Evolutionary conservation across 208 protist genomes (phyloP).

Genomic region (Wallacemonas sp.): DNA sequence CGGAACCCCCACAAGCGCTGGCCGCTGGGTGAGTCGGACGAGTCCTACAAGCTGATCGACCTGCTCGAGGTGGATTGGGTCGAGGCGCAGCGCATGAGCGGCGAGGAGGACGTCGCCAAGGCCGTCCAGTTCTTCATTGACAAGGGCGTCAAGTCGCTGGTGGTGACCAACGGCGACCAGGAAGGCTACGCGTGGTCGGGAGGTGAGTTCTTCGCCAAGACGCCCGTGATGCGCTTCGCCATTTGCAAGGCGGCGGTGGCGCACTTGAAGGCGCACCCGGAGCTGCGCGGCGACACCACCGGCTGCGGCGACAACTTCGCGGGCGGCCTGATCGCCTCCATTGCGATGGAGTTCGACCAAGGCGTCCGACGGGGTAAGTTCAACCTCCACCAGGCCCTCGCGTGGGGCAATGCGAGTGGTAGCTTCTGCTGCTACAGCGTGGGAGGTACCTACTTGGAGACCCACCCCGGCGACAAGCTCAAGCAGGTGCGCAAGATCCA

Average conservation of each 20-base stretch:
- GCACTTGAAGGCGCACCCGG: slow-evolving; percentile 21
- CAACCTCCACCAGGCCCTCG: slow-evolving; percentile 19
- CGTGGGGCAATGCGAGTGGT: slow-evolving; percentile 27
- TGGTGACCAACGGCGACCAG: slow-evolving; percentile 29
- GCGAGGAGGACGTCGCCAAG: slow-evolving; percentile 19
- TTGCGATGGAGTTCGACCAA: slow-evolving; percentile 19
- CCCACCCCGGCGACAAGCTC: slow-evolving; percentile 27
- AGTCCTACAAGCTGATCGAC: slow-evolving; percentile 41
- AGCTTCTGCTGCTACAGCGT: slow-evolving; percentile 37
- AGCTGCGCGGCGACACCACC: slow-evolving; percentile 26
- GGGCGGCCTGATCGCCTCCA: slow-evolving; percentile 21
- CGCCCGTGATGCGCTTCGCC: slow-evolving; percentile 19
- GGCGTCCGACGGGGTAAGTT: slow-evolving; percentile 16
- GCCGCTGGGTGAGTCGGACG: slow-evolving; percentile 32
- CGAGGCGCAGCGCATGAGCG: slow-evolving; percentile 28
- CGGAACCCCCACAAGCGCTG: slow-evolving; percentile 22
- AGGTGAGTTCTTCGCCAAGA: slow-evolving; percentile 30
- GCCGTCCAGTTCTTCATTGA: slow-evolving; percentile 28
- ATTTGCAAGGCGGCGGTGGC: slow-evolving; percentile 22
- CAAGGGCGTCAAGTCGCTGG: slow-evolving; percentile 30
- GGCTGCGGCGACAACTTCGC: slow-evolving; percentile 37
- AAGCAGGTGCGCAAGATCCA: slow-evolving; percentile 21
- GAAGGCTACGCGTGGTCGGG: slow-evolving; percentile 27
- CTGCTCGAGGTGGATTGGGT: slow-evolving; percentile 38
- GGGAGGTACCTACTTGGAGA: slow-evolving; percentile 36